phyloP scores from a whole-genome alignment of 495 filamentous ascomycete species.

The Sporormia fimetaria region DNA sequence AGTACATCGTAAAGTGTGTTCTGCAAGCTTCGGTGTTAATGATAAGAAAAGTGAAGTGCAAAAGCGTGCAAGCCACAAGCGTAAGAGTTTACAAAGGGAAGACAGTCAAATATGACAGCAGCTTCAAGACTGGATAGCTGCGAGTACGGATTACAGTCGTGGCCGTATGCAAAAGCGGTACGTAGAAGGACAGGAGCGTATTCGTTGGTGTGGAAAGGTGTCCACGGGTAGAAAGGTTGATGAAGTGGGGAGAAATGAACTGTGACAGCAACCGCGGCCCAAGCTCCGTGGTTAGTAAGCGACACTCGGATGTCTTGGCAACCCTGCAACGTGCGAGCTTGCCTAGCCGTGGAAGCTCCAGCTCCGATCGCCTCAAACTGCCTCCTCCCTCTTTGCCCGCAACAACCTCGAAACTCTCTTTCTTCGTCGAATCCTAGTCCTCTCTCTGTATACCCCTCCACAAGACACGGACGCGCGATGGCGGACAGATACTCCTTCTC shows the following conservation, averaged over 20 bases:
- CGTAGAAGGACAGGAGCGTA: too few species aligned
- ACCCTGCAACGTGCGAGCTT: slow-evolving; percentile 14
- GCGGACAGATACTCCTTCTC: slow-evolving; percentile 99
- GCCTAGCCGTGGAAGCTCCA: slow-evolving; percentile 20
- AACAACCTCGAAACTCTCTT: neutral
- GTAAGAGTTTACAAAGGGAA: too few species aligned
- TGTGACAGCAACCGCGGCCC: neutral
- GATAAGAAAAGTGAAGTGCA: too few species aligned
- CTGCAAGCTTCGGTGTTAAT: too few species aligned
- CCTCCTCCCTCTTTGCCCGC: neutral
- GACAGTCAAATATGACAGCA: too few species aligned
- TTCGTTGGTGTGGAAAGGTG: too few species aligned
- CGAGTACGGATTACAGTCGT: too few species aligned
- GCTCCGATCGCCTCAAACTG: slow-evolving; percentile 6
- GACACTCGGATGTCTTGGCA: slow-evolving; percentile 13
- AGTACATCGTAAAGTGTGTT: slow-evolving; percentile 31
- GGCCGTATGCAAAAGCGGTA: too few species aligned
- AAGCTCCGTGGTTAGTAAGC: slow-evolving; percentile 17
- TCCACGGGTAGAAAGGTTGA: neutral
- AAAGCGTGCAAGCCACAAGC: neutral
- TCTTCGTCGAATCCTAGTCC: neutral
- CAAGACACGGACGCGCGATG: slow-evolving; percentile 46
- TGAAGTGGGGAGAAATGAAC: slow-evolving; percentile 7
- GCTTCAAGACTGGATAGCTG: too few species aligned
- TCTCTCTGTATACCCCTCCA: neutral